These are phyloP conservation scores for Piromyces finnis DNA, from an alignment of 192 early-diverging fungal species.

Conservation along the genomic window DNA sequence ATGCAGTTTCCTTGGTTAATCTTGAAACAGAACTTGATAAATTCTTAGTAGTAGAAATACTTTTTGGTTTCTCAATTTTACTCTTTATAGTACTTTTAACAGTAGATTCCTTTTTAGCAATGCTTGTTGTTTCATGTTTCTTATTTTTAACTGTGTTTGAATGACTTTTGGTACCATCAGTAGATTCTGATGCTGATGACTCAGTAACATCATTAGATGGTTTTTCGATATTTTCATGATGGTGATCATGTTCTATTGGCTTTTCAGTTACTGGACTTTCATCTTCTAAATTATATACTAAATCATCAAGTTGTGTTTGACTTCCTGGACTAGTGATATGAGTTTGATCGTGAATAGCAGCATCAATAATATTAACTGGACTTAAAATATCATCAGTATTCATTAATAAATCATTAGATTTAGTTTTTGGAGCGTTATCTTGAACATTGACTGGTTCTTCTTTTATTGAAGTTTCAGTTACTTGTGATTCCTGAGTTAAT, in stretches of 20 bases:
- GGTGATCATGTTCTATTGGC: background rate
- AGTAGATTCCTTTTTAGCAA: background rate
- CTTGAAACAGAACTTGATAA: background rate
- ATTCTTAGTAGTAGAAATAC: background rate
- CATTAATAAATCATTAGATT: background rate
- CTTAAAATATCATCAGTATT: background rate
- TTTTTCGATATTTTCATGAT: background rate
- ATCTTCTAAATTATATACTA: background rate
- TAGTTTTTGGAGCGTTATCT: background rate
- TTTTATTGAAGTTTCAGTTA: no score
- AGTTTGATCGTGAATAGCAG: background rate
- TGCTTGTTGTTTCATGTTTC: background rate
- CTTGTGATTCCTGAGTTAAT: background rate
- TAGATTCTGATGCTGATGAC: background rate
- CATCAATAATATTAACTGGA: background rate
- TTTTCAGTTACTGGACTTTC: background rate
- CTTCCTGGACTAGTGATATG: background rate
- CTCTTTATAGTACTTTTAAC: background rate
- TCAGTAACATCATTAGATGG: no score
- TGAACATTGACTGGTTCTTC: no score
- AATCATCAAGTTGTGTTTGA: background rate
- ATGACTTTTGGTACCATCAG: background rate
- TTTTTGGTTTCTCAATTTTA: background rate
- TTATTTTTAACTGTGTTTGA: no score
- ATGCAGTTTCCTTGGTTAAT: background rate